Percentiles rank a stretch among this genome's conserved stretches.
These are phyloP conservation scores for Kluyveromyces sp. DNA, from an alignment of 1,139 yeast genomes.

Conservation along the genomic window DNA sequence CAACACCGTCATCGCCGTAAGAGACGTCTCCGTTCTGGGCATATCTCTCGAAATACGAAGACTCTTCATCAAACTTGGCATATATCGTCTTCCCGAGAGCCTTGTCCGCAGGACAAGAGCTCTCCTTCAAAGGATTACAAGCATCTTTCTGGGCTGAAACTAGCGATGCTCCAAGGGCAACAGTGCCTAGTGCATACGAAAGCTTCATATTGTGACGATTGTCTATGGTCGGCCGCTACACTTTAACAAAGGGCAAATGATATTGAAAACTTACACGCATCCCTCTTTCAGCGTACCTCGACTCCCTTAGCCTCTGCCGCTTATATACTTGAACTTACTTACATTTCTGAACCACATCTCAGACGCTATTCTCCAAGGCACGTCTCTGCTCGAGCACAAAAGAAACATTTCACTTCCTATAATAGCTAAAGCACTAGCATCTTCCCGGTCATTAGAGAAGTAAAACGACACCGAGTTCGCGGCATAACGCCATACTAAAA, in stretches of 20 bases:
- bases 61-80: constrained; percentile 42
- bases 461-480: no score
- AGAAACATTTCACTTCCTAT: not conserved
- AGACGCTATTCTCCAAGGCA: no score
- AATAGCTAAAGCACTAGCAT: not conserved
- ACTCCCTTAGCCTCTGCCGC: no score
- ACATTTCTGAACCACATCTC: no score
- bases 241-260: no score
- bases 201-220: not conserved
- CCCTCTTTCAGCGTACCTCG: not conserved
- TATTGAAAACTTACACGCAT: not conserved
- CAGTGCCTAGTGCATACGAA: not conserved
- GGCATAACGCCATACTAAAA: not conserved
- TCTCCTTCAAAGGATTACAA: constrained; percentile 2
- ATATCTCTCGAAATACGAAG: constrained; percentile 38
- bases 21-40: constrained; percentile 35
- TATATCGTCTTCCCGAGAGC: constrained; percentile 52
- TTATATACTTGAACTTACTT: no score
- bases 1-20: constrained; percentile 50
- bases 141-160: constrained; percentile 1
- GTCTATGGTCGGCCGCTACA: not conserved
- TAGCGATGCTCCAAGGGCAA: not conserved
- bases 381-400: no score
- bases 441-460: no score
- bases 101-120: constrained; percentile 41